These are phyloP conservation scores for Stagonosporopsis rhizophila DNA, from an alignment of 2,329 filamentous ascomycete genomes.

Conservation along the genomic window DNA sequence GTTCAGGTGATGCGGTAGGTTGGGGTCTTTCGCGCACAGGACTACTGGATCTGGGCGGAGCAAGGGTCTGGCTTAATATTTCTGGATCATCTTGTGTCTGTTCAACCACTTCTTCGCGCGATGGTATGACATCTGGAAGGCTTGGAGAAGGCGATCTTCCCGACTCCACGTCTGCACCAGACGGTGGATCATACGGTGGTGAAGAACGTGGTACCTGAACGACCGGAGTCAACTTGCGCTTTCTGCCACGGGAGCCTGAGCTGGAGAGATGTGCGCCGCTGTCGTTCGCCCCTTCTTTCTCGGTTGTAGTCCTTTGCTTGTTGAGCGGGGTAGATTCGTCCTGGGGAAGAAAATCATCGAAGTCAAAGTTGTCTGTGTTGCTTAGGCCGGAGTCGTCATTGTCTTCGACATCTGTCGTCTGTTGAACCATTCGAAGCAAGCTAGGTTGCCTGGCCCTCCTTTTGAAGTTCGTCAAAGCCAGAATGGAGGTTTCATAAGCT, in stretches of 20 bases:
- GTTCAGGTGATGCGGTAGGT: conserved; percentile 22
- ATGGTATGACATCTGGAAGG: conserved; percentile 43
- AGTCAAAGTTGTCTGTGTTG: conserved; percentile 45
- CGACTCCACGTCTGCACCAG: conserved; percentile 39
- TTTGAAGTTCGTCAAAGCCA: conserved; percentile 60
- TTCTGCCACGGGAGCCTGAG: conserved; percentile 46
- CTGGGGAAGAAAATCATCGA: conserved; percentile 63
- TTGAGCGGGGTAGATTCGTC: conserved; percentile 73
- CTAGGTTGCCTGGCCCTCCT: conserved; percentile 58
- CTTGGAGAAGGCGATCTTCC: conserved; percentile 45
- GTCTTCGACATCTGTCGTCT: conserved; percentile 55
- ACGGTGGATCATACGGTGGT: conserved; percentile 41
- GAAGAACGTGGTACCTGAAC: conserved; percentile 51
- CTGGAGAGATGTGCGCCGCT: conserved; percentile 41
- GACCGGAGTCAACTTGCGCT: conserved; percentile 48
- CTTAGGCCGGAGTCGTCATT: conserved; percentile 55
- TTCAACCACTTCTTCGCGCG: conserved; percentile 26
- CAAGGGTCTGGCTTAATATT: conserved; percentile 51
- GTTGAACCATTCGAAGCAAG: conserved; percentile 58
- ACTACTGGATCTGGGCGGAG: conserved; percentile 55
- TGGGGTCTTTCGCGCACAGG: conserved; percentile 30
- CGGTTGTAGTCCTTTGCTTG: conserved; percentile 44
- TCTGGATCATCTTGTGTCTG: conserved; percentile 38
- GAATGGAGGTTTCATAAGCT: conserved; percentile 54
- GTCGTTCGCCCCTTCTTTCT: conserved; percentile 32